A percentile compares a stretch with the other conserved stretches of the same genome.
Conservation (phyloP, 2,329 filamentous ascomycete genomes). For the Amauroascus niger region DNA sequence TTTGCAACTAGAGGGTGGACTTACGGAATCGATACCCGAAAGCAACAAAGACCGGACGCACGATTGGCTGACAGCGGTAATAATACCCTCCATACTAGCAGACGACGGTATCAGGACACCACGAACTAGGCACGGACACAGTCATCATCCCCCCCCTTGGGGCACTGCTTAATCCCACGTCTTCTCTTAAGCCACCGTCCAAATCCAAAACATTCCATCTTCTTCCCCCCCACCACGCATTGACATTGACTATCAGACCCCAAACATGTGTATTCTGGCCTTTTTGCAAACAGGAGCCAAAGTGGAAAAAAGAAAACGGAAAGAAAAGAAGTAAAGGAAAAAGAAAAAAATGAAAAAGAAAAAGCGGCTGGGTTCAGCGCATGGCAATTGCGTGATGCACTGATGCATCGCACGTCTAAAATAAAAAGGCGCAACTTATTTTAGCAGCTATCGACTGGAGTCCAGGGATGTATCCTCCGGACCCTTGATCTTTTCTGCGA, state of each 20-base stretch:
- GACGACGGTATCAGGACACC: no score
- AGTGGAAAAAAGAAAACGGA: neutral
- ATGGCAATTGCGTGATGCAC: neutral
- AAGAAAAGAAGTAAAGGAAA: neutral
- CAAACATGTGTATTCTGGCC: no score
- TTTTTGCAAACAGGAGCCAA: neutral
- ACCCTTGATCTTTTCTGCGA: conserved; percentile 7
- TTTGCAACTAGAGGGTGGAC: neutral
- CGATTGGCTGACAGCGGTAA: no score
- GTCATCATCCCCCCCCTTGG: neutral
- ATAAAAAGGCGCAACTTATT: conserved; percentile 1
- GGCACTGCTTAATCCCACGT: neutral
- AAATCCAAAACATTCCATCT: conserved; percentile 12
- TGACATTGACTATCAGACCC: no score
- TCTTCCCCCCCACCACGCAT: no score
- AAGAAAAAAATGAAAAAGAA: neutral
- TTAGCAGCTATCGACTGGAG: neutral
- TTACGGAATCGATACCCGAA: neutral
- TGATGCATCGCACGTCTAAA: neutral
- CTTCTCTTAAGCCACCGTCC: conserved; percentile 3
- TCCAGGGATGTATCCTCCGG: conserved; percentile 6
- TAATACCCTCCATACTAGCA: no score
- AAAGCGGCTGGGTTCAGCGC: neutral
- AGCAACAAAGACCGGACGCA: neutral
- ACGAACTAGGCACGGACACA: no score